Percentiles rank a stretch among this genome's conserved stretches.
phyloP scores from a whole-genome alignment of 495 filamentous ascomycete species.

The Daldinia grandis region DNA sequence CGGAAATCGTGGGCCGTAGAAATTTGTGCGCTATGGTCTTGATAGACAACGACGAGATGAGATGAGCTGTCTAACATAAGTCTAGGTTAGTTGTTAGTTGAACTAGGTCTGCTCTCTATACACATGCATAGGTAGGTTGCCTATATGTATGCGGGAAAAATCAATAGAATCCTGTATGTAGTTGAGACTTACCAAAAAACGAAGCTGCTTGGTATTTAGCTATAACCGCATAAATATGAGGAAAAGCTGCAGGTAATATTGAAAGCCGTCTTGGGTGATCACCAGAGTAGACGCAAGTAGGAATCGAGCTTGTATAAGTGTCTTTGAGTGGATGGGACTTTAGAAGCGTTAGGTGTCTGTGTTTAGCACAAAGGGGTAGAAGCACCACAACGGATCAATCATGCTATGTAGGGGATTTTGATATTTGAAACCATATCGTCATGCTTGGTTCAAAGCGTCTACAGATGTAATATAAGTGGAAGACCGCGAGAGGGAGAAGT shows the following conservation, averaged over 20 bases:
- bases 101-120: background rate
- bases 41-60: background rate
- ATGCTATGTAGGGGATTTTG: slow-evolving; percentile 25
- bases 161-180: slow-evolving; percentile 23
- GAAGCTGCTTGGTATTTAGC: slow-evolving; percentile 17
- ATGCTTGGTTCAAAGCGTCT: slow-evolving; percentile 40
- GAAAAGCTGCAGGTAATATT: slow-evolving; percentile 33
- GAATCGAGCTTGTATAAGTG: background rate
- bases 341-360: slow-evolving; percentile 5
- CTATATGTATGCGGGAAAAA: slow-evolving; percentile 2
- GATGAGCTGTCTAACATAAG: slow-evolving; percentile 13
- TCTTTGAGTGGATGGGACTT: slow-evolving; percentile 3
- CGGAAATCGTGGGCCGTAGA: background rate
- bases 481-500: slow-evolving; percentile 15
- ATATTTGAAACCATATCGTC: slow-evolving; percentile 39
- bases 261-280: slow-evolving; percentile 1
- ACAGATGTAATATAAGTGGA: slow-evolving; percentile 36
- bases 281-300: slow-evolving; percentile 20
- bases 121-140: too few species aligned
- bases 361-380: slow-evolving; percentile 17
- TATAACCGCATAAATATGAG: slow-evolving; percentile 12
- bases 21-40: background rate
- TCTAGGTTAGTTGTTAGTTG: slow-evolving; percentile 17
- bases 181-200: slow-evolving; percentile 7
- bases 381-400: slow-evolving; percentile 5